Base-by-base conservation (phyloP, 768 basidiomycete species). In the Amanita rubescens region DNA sequence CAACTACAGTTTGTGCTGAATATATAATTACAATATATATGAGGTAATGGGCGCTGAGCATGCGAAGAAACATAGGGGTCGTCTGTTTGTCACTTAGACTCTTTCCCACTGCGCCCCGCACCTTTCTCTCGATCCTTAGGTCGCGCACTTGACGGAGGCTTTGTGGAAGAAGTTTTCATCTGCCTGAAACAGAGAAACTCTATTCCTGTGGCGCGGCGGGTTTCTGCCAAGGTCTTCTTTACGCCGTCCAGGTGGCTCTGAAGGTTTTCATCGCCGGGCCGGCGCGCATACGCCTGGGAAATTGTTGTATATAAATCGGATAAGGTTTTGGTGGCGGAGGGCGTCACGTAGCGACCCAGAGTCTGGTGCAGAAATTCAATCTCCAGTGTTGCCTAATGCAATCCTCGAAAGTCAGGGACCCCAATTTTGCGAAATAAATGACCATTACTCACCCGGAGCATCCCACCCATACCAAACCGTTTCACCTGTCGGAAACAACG, bases 351-450 rank as follows among this genome's bases (percentile, higher is more conserved):
- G 59, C 89, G 85, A 27, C 85, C 82, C 38, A 99, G 74, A 5
- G 90, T 93, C 71, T 98, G 96, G 68, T 99, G 95, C 76, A 98
- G 85, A 73, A 98, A 98, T 71, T 98, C 96, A 59, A 98, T 96
- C 69, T 98, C 95, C 24, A 99, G 84, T 4, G 96, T 98, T 12
- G 96, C 96, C 94, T 97, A 34, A 24, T 33, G 30, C n/a, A n/a
- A n/a, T n/a, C n/a, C n/a, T n/a, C n/a, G n/a, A 25, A 7, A 33
- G 44, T 46, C 44, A 46, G 44, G 27, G 30, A 46, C 44, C 43
- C 43, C 44, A 32, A 27, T 46, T 27, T 44, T 25, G n/a, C 5
- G 15, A 27, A 11, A 44, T 30, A 22, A 44, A 44, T 48, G 46
- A 48, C 17, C 6, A 22, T 24, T 49, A 75, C 87, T 55, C 65